These are phyloP conservation scores for Vigna angularis DNA, from an alignment of 306 rosid species.

Conservation along the genomic window DNA sequence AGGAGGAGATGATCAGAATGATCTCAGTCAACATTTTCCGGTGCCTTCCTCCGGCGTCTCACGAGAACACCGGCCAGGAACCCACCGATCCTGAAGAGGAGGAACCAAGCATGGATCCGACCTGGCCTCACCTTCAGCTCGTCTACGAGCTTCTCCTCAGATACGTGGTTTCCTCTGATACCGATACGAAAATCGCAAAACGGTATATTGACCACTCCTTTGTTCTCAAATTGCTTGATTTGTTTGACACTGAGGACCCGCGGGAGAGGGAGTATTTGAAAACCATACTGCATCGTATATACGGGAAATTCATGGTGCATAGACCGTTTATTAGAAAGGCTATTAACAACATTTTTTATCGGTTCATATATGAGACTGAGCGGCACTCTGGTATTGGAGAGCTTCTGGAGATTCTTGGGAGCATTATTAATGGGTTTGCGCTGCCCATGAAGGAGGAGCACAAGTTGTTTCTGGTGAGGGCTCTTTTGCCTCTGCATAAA, in stretches of 20 bases:
- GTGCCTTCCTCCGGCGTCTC: conserved; percentile 83
- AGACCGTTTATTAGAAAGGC: conserved; percentile 97
- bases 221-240: conserved; percentile 83
- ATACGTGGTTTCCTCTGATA: conserved; percentile 90
- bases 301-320: conserved; percentile 98
- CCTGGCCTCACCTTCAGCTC: conserved; percentile 95
- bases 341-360: conserved; percentile 86
- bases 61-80: conserved; percentile 88
- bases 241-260: conserved; percentile 91
- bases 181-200: conserved; percentile 91
- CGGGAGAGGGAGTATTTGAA: conserved; percentile 96
- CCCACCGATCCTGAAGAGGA: conserved; percentile 87
- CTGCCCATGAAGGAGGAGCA: conserved; percentile 99
- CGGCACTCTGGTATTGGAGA: conserved; percentile 88
- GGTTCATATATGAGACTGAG: conserved; percentile 92
- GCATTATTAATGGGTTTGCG: conserved; percentile 96
- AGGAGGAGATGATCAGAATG: conserved; percentile 93
- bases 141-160: conserved; percentile 89
- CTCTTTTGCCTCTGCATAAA: conserved; percentile 91
- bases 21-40: conserved; percentile 86
- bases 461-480: conserved; percentile 91
- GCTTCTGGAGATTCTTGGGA: conserved; percentile 97
- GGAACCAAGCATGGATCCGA: conserved; percentile 80
- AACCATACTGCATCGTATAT: conserved; percentile 90
- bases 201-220: conserved; percentile 93